Conservation (phyloP, 2,329 filamentous ascomycete genomes). For the Intubia oerlemansii region DNA sequence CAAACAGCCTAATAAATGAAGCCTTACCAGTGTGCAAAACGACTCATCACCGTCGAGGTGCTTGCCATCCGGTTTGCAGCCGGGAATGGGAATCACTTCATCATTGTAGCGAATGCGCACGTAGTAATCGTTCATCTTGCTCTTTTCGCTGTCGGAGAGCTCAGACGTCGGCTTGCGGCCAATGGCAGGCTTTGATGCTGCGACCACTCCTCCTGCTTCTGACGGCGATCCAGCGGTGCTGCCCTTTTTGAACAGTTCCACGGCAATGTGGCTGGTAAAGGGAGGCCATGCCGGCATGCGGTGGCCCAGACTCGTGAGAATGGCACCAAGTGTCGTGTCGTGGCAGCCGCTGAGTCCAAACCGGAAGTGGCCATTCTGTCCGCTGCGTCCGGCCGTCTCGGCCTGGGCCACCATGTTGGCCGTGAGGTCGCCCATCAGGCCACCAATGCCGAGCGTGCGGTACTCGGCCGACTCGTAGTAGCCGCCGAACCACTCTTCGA, state of each 20-base stretch:
- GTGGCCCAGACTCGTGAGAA: slow-evolving; percentile 62
- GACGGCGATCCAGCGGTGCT: slow-evolving; percentile 7
- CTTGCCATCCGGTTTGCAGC: slow-evolving; percentile 54
- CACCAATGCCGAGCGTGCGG: slow-evolving; percentile 71
- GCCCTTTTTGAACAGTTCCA: slow-evolving; percentile 61
- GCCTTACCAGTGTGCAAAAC: slow-evolving; percentile 67
- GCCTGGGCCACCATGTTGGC: slow-evolving; percentile 48
- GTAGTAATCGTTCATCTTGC: slow-evolving; percentile 52
- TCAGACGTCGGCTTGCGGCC: slow-evolving; percentile 35
- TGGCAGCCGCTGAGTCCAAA: slow-evolving; percentile 75
- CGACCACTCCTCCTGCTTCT: slow-evolving; percentile 17
- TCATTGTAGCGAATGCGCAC: slow-evolving; percentile 89
- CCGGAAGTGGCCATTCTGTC: slow-evolving; percentile 27
- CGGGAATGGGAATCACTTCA: slow-evolving; percentile 56
- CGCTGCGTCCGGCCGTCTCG: slow-evolving; percentile 17
- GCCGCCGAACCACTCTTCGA: slow-evolving; percentile 86
- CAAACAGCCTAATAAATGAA: not conserved
- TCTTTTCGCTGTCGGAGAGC: slow-evolving; percentile 34
- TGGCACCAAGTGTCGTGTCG: slow-evolving; percentile 73
- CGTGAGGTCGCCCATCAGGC: slow-evolving; percentile 64
- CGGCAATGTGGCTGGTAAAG: slow-evolving; percentile 76
- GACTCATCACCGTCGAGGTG: slow-evolving; percentile 72
- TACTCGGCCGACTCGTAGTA: slow-evolving; percentile 75
- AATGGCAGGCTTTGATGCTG: too few species aligned
- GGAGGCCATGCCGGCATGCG: slow-evolving; percentile 62